Percentiles rank a stretch among this genome's conserved stretches.
Evolutionary conservation across 225 moss, liverwort and hornwort genomes (phyloP).

Genomic region (Polytrichum formosum): DNA sequence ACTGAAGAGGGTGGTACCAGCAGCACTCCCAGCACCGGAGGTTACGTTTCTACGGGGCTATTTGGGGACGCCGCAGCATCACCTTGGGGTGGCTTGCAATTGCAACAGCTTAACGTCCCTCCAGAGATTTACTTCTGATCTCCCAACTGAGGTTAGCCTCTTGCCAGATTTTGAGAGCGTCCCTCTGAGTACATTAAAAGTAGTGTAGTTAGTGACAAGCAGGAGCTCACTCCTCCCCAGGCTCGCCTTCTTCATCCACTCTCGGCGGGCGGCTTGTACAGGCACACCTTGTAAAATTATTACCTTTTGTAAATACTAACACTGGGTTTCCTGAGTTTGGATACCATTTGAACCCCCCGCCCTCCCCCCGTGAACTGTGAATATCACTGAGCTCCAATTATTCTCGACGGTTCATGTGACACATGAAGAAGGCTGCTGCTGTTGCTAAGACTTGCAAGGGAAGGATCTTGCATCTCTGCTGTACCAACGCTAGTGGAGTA

Average conservation of each 20-base stretch:
- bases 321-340: constrained; percentile 16
- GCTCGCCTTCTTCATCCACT: neutral
- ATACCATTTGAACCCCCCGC: constrained; percentile 18
- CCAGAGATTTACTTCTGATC: constrained; percentile 23
- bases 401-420: constrained; percentile 4
- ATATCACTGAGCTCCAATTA: constrained; percentile 33
- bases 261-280: constrained; percentile 12
- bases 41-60: constrained; percentile 3
- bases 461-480: neutral
- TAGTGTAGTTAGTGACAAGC: constrained; percentile 6
- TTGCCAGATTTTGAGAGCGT: neutral
- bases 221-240: neutral
- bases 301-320: constrained; percentile 35
- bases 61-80: constrained; percentile 36
- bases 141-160: neutral
- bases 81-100: constrained; percentile 39
- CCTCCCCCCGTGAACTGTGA: constrained; percentile 25
- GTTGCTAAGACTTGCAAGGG: neutral
- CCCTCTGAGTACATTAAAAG: constrained; percentile 13
- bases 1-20: constrained; percentile 30
- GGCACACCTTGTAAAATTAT: constrained; percentile 30
- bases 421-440: neutral
- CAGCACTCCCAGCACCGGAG: constrained; percentile 11
- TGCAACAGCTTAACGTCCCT: neutral
- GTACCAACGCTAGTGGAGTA: neutral